Evolutionary conservation across 2,329 filamentous ascomycete genomes (phyloP).

Genomic region (Thielaviopsis populi): DNA sequence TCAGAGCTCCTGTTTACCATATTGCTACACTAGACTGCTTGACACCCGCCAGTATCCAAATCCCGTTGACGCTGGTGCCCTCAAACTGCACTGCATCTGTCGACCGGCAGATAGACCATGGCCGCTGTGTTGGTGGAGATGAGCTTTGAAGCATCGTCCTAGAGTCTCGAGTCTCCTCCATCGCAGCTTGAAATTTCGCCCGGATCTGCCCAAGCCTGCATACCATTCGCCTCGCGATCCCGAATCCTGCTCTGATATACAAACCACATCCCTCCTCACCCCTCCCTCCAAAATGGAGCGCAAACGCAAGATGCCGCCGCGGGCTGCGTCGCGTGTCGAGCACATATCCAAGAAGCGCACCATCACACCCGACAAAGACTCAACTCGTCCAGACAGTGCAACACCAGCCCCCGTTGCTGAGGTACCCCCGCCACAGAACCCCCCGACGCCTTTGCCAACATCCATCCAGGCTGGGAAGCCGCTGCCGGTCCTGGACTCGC

Average conservation of each 20-base stretch:
- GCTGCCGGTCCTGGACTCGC: constrained; percentile 52
- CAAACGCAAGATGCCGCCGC: constrained; percentile 50
- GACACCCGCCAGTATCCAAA: background rate
- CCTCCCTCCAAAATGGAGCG: constrained; percentile 37
- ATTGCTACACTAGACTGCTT: background rate
- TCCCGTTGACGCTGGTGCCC: background rate
- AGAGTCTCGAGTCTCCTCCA: background rate
- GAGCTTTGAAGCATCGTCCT: constrained; percentile 2
- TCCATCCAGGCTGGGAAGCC: constrained; percentile 49
- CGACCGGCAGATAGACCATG: background rate
- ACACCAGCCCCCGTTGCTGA: constrained; percentile 33
- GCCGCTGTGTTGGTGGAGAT: background rate
- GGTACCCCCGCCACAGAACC: constrained; percentile 25
- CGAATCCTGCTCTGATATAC: background rate
- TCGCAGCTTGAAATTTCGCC: background rate
- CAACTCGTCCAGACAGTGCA: constrained; percentile 21
- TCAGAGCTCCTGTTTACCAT: background rate
- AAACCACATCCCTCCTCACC: background rate
- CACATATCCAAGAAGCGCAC: constrained; percentile 45
- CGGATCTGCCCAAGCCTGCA: background rate
- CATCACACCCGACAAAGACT: constrained; percentile 36
- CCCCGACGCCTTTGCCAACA: constrained; percentile 38
- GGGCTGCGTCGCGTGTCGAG: constrained; percentile 46
- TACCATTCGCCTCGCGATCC: background rate
- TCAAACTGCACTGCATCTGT: background rate